Percentiles rank a stretch among this genome's conserved stretches.
These are phyloP conservation scores for Myxozyma monticola DNA, from an alignment of 805 yeast species.

Conservation along the genomic window DNA sequence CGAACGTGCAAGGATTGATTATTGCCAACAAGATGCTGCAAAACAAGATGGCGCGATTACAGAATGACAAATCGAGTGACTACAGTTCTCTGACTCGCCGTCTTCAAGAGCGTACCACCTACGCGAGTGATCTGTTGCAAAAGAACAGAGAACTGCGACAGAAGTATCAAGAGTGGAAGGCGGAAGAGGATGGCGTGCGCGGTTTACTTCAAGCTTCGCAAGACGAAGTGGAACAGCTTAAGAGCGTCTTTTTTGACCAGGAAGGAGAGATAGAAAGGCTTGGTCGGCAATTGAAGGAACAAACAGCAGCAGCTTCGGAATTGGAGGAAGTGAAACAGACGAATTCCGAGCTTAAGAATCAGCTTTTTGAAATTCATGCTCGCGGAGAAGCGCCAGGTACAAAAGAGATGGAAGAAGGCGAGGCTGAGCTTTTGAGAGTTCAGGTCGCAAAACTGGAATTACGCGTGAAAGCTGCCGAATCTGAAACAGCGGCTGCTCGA, in stretches of 20 bases:
- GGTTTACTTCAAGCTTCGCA: conserved; percentile 36
- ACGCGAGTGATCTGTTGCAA: conserved; percentile 39
- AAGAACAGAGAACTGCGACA: conserved; percentile 38
- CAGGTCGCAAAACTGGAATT: conserved; percentile 26
- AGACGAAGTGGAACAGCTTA: conserved; percentile 36
- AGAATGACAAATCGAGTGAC: conserved; percentile 36
- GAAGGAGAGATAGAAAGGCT: conserved; percentile 34
- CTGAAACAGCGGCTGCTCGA: conserved; percentile 4
- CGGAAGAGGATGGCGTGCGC: conserved; percentile 32
- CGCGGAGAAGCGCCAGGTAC: conserved; percentile 3
- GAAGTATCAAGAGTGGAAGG: conserved; percentile 31
- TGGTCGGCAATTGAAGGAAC: conserved; percentile 28
- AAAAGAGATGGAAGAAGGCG: conserved; percentile 14
- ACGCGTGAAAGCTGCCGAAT: conserved; percentile 9
- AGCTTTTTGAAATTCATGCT: conserved; percentile 6
- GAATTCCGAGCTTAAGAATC: conserved; percentile 5
- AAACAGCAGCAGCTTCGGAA: conserved; percentile 16
- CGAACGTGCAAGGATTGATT: conserved; percentile 37
- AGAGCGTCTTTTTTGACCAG: conserved; percentile 38
- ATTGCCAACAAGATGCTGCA: conserved; percentile 37
- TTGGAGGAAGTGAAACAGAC: conserved; percentile 12
- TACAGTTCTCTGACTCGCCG: conserved; percentile 38
- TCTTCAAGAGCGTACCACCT: conserved; percentile 41
- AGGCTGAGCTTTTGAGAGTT: conserved; percentile 18
- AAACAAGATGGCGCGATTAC: conserved; percentile 33